phyloP scores from a whole-genome alignment of 371 early-diverging fungal species.

The Mortierella polycephala region DNA sequence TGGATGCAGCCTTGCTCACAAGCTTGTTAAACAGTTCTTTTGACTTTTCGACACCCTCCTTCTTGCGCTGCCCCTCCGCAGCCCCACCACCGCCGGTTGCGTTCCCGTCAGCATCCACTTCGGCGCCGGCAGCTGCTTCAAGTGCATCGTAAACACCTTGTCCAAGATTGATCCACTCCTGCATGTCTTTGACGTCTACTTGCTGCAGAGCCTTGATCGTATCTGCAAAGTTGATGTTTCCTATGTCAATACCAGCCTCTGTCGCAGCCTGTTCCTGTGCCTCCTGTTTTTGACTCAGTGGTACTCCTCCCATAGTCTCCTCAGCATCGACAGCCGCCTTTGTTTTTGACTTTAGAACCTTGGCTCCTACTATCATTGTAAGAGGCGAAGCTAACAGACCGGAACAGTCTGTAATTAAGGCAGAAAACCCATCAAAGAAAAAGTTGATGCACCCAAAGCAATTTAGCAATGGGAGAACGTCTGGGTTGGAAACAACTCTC shows the following conservation, averaged over 20 bases:
- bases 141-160: not conserved
- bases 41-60: not conserved
- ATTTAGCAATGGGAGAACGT: slow-evolving; percentile 5
- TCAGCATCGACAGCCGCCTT: too few species aligned
- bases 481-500: slow-evolving; percentile 7
- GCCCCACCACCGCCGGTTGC: not conserved
- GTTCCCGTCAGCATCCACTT: not conserved
- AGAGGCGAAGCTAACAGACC: slow-evolving; percentile 14
- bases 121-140: not conserved
- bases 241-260: slow-evolving; percentile 12
- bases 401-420: slow-evolving; percentile 19
- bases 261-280: slow-evolving; percentile 6
- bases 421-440: slow-evolving; percentile 16
- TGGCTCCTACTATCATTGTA: not conserved
- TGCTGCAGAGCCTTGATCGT: slow-evolving; percentile 22
- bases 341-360: not conserved
- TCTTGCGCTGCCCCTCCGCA: not conserved
- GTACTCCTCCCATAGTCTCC: not conserved
- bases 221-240: slow-evolving; percentile 14
- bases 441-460: slow-evolving; percentile 38
- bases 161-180: slow-evolving; percentile 35
- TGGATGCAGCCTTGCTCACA: slow-evolving; percentile 29
- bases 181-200: slow-evolving; percentile 20
- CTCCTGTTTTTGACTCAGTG: not conserved
- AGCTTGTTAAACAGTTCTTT: slow-evolving; percentile 30